Conservation (phyloP, 345 rosid genomes). For the Litchi chinensis region DNA sequence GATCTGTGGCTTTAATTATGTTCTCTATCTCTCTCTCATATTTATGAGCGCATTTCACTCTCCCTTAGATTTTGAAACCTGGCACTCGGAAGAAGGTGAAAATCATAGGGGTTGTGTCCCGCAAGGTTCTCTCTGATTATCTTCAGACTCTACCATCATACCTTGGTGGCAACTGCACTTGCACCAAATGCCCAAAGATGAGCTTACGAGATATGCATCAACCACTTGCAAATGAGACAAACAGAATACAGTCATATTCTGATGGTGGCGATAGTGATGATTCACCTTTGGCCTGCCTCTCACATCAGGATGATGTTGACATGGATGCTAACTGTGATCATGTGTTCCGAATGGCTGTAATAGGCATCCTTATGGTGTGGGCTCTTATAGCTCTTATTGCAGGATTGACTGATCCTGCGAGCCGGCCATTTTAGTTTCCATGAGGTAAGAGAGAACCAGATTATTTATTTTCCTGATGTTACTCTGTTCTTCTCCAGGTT, state of each 20-base stretch:
- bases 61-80: constrained; percentile 75
- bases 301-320: constrained; percentile 34
- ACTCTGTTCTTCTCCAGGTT: neutral
- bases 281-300: constrained; percentile 21
- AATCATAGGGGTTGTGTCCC: constrained; percentile 73
- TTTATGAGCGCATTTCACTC: constrained; percentile 1
- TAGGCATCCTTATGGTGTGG: constrained; percentile 71
- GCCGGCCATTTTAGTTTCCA: constrained; percentile 43
- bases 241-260: constrained; percentile 20
- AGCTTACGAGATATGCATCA: constrained; percentile 17
- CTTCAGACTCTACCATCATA: constrained; percentile 74
- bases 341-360: constrained; percentile 57
- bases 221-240: constrained; percentile 28
- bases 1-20: constrained; percentile 4
- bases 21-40: neutral
- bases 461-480: neutral
- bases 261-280: constrained; percentile 35
- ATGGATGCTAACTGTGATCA: constrained; percentile 46
- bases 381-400: constrained; percentile 53
- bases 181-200: constrained; percentile 58
- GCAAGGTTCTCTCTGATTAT: constrained; percentile 55
- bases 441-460: constrained; percentile 18
- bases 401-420: constrained; percentile 61
- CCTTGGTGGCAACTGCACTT: constrained; percentile 82
- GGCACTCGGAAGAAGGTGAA: constrained; percentile 77